A percentile compares a stretch with the other conserved stretches of the same genome.
phyloP scores from a whole-genome alignment of 805 yeast species.

The Yarrowia sp. region DNA sequence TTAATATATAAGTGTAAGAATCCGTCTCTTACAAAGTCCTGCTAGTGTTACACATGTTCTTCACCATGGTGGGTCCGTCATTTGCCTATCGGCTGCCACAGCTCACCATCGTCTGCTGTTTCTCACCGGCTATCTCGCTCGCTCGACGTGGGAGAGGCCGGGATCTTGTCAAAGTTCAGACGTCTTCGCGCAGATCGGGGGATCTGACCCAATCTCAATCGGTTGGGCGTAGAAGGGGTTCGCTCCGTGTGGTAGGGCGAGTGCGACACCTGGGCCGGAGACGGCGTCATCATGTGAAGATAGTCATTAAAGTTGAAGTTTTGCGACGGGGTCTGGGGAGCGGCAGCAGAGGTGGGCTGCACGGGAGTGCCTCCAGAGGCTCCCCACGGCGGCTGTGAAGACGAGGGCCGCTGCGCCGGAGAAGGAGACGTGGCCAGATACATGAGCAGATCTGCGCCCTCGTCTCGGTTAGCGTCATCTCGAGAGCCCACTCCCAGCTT shows the following conservation, averaged over 20 bases:
- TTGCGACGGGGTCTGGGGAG: conserved; percentile 42
- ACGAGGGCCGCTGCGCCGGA: conserved; percentile 45
- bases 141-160: conserved; percentile 5
- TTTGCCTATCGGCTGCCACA: no score
- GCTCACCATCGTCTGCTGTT: not conserved
- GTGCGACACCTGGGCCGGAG: conserved; percentile 35
- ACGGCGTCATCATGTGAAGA: conserved; percentile 72
- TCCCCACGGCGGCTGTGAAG: conserved; percentile 28
- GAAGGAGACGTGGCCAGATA: conserved; percentile 83
- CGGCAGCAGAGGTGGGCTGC: conserved; percentile 24
- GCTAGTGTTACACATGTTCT: not conserved
- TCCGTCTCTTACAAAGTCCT: not conserved
- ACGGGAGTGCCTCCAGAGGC: conserved; percentile 4
- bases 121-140: not conserved
- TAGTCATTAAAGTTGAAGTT: conserved; percentile 78
- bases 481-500: conserved; percentile 20
- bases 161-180: conserved; percentile 34
- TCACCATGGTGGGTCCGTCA: not conserved
- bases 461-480: conserved; percentile 40
- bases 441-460: conserved; percentile 80
- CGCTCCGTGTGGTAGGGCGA: conserved; percentile 30
- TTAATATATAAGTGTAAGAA: conserved; percentile 3
- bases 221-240: conserved; percentile 28
- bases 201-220: conserved; percentile 23
- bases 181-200: conserved; percentile 31